phyloP scores from a whole-genome alignment of 139 green algal genomes.

The Micractinium conductrix region DNA sequence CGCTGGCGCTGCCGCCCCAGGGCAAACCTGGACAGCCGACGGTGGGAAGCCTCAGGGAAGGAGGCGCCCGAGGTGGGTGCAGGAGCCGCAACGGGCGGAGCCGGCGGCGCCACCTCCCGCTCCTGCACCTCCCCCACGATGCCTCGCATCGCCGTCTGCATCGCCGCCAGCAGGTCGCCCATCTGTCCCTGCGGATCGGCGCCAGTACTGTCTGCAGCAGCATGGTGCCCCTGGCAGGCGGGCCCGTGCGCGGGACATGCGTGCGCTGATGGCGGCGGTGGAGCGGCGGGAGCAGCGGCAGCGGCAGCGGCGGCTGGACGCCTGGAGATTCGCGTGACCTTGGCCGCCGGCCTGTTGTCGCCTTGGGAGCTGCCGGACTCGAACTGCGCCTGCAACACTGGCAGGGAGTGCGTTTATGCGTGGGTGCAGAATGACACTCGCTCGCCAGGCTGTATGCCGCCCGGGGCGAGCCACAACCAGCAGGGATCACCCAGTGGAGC shows the following conservation, averaged over 20 bases:
- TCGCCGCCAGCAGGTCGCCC: background rate
- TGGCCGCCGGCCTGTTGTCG: constrained; percentile 18
- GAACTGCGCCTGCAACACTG: constrained; percentile 27
- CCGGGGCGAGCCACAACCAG: too few relatives aligned
- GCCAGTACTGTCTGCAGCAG: background rate
- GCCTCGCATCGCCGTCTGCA: constrained; percentile 22
- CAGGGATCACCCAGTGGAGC: too few relatives aligned
- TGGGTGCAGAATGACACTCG: too few relatives aligned
- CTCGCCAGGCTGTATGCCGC: too few relatives aligned
- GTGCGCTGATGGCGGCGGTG: background rate
- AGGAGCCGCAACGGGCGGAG: background rate
- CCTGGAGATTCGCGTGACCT: constrained; percentile 3
- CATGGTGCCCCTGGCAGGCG: background rate
- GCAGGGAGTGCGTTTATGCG: too few relatives aligned
- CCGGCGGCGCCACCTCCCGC: background rate
- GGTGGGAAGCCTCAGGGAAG: constrained; percentile 53
- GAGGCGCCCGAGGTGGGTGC: background rate
- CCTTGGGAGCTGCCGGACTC: background rate
- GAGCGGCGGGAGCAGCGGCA: background rate
- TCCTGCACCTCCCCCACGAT: constrained; percentile 47
- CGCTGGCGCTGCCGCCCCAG: constrained; percentile 26
- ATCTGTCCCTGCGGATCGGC: background rate
- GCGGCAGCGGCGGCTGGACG: background rate
- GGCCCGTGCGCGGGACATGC: background rate
- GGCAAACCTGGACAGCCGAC: constrained; percentile 49